Base-by-base conservation (phyloP, 768 basidiomycete species). In the Mrakia gelida region DNA sequence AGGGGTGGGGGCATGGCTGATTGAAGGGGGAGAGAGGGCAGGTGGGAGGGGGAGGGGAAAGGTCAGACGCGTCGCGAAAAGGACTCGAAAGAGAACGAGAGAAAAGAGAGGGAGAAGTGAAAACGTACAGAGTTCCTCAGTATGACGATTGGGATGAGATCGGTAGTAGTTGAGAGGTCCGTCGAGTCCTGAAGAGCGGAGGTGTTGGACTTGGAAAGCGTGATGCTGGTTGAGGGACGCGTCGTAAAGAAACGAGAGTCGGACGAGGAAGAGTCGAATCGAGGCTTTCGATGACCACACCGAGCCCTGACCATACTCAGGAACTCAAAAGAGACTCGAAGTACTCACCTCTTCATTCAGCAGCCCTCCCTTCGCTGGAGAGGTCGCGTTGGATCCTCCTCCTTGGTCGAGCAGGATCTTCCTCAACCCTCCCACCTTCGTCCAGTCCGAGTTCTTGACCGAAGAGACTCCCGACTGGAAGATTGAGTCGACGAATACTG, bases 161-260 rank as follows among this genome's bases (percentile, higher is more conserved):
- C 67, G 67, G 34, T 70, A 70, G 67, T 70, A 70, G 41, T 34
- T 41, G 11, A 70, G 67, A 38, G 67, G 67, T 18, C 67, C 67
- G 38, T 34, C 34, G 34, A 70, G 34, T 34, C 67, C 67, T 34
- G 67, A 70, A 11, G 67, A 10, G 5, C 34, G 38, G 38, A 70
- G 67, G 9, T 70, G 67, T 6, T 34, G 11, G 4, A 15, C 16
- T 38, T 38, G 67, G 38, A 38, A 41, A 11, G 67, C 15, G 15
- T 34, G 34, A 23, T 70, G 67, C 67, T 70, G 63, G 4, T 16
- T n/a, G n/a, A 30, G 34, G 16, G 65, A 41, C 34, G 34, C 49
- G 49, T 18, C 13, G 34, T 45, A 30, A 30, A 43, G 67, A 38
- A 10, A 32, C 28, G 61, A n/a, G 16, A 32, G 63, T 1, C 7